These are phyloP conservation scores for Leishmania turanica DNA, from an alignment of 208 protist genomes.

Conservation along the genomic window DNA sequence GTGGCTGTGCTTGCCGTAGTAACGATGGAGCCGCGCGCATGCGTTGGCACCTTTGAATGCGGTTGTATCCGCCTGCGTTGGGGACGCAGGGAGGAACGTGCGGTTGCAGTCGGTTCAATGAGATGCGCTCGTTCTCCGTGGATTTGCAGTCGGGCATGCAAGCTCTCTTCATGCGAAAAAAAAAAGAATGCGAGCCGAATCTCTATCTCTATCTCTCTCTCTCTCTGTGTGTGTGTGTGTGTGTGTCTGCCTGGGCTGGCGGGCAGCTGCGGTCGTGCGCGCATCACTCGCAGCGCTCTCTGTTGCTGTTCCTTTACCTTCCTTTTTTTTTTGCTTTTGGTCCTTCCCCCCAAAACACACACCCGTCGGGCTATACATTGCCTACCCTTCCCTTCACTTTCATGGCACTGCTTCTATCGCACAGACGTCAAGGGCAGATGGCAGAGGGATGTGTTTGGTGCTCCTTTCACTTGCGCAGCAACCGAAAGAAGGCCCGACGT, in stretches of 20 bases:
- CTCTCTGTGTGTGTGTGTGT: too few species aligned
- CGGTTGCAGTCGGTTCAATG: background rate
- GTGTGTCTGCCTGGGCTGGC: background rate
- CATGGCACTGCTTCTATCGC: background rate
- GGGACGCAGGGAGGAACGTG: background rate
- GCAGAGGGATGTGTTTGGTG: background rate
- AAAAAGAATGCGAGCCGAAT: background rate
- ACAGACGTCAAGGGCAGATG: background rate
- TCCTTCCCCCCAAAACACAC: background rate
- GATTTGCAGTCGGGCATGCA: too few species aligned
- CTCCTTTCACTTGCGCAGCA: background rate
- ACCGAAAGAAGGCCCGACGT: background rate
- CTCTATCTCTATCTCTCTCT: background rate
- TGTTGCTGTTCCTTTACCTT: background rate
- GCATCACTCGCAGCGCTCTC: background rate
- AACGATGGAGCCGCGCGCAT: background rate
- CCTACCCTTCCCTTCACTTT: background rate
- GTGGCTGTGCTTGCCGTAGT: background rate
- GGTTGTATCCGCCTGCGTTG: background rate
- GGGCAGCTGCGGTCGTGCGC: background rate
- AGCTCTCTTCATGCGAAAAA: background rate
- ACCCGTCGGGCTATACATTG: background rate
- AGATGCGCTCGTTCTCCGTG: background rate
- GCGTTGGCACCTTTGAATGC: background rate
- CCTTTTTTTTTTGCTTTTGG: background rate